These are phyloP conservation scores for Sinapis alba DNA, from an alignment of 441 rosid genomes.

Conservation along the genomic window DNA sequence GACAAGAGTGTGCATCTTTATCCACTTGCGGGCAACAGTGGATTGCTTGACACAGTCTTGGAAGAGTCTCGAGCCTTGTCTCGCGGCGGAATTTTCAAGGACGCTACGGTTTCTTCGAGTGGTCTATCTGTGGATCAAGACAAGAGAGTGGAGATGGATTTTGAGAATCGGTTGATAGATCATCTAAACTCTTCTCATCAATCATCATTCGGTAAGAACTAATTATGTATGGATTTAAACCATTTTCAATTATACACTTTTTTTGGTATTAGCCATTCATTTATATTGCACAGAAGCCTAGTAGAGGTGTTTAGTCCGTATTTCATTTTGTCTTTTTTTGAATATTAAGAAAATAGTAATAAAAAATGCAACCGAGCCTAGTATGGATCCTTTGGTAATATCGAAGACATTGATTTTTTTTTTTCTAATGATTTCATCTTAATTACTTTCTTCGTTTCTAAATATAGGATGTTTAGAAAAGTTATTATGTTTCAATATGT, in stretches of 20 bases:
- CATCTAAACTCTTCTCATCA: constrained; percentile 47
- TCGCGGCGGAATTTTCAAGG: constrained; percentile 35
- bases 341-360: not conserved
- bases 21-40: constrained; percentile 34
- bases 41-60: constrained; percentile 49
- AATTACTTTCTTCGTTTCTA: too few relatives aligned
- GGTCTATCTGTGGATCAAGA: constrained; percentile 34
- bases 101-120: constrained; percentile 9
- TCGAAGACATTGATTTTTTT: not conserved
- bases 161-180: constrained; percentile 42
- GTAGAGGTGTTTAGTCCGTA: not conserved
- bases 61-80: constrained; percentile 48
- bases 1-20: constrained; percentile 21
- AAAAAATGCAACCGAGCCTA: constrained; percentile 1
- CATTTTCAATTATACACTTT: not conserved
- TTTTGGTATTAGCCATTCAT: not conserved
- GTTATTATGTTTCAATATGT: too few relatives aligned
- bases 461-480: too few relatives aligned
- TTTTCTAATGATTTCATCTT: too few relatives aligned
- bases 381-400: constrained; percentile 14
- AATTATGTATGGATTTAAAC: not conserved
- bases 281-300: not conserved
- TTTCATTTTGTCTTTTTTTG: not conserved
- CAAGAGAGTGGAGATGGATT: constrained; percentile 32
- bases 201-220: constrained; percentile 51